Conservation (phyloP, 169 alveolate species). For the Plasmodium malariae region DNA sequence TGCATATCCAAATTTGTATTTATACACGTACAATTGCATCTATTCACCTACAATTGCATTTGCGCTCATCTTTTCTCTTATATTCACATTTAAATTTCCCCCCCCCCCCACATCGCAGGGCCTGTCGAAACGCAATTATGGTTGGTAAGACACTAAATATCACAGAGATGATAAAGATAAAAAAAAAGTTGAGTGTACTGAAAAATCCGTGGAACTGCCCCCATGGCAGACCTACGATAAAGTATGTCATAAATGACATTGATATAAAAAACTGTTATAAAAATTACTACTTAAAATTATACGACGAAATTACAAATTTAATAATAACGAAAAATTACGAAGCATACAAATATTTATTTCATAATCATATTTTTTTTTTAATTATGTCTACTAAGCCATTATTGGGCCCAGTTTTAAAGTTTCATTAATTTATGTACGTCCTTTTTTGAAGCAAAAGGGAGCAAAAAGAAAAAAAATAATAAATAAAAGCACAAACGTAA, state of each 20-base stretch:
- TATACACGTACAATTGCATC: neutral
- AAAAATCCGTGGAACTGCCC: constrained; percentile 99
- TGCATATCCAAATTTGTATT: constrained; percentile 84
- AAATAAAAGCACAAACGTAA: too few relatives aligned
- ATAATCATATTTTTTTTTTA: constrained; percentile 59
- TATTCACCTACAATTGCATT: neutral
- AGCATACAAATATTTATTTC: constrained; percentile 48
- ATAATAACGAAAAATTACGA: constrained; percentile 38
- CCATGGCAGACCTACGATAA: constrained; percentile 99
- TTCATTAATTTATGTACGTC: constrained; percentile 3
- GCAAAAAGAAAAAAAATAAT: neutral
- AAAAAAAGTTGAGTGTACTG: constrained; percentile 89
- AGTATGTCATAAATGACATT: constrained; percentile 75
- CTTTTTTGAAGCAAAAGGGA: neutral
- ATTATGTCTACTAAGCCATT: constrained; percentile 67
- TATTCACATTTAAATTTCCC: constrained; percentile 77
- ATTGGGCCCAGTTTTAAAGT: constrained; percentile 53
- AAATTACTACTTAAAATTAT: constrained; percentile 57
- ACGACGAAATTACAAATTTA: constrained; percentile 63
- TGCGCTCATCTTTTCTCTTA: constrained; percentile 91
- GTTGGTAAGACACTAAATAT: constrained; percentile 94
- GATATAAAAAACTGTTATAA: constrained; percentile 47
- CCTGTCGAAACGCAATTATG: constrained; percentile 97
- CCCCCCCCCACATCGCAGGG: constrained; percentile 83
- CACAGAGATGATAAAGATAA: constrained; percentile 91